These are phyloP conservation scores for Phytophthora pseudosyringae DNA, from an alignment of 352 stramenopile species.

Conservation along the genomic window DNA sequence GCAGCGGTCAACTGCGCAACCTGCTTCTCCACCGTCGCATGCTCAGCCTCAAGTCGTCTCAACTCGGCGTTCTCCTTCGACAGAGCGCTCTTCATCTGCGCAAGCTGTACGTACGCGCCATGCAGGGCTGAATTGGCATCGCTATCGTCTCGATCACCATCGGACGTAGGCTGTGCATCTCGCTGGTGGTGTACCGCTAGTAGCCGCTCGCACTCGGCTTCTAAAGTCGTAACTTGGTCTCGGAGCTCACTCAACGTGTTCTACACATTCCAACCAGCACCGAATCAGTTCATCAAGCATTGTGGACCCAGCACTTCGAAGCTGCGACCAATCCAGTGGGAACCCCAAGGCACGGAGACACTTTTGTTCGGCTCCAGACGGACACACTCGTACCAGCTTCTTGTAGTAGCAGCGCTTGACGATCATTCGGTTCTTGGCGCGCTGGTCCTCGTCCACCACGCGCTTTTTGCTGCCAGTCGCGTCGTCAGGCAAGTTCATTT, in stretches of 20 bases:
- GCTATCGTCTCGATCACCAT: neutral
- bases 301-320: neutral
- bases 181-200: constrained; percentile 37
- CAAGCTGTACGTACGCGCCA: constrained; percentile 50
- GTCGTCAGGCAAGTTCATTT: constrained; percentile 20
- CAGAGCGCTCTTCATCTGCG: constrained; percentile 50
- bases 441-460: constrained; percentile 40
- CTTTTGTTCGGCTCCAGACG: neutral
- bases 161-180: constrained; percentile 34
- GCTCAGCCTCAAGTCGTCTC: constrained; percentile 46
- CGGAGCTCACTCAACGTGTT: constrained; percentile 64
- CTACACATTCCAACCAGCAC: constrained; percentile 21
- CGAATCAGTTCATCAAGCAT: constrained; percentile 8
- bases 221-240: constrained; percentile 42
- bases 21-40: constrained; percentile 54
- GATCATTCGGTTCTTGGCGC: constrained; percentile 61
- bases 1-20: constrained; percentile 40
- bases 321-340: neutral
- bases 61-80: constrained; percentile 59
- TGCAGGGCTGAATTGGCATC: constrained; percentile 19
- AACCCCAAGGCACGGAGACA: neutral
- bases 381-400: constrained; percentile 52
- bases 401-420: constrained; percentile 82
- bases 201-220: constrained; percentile 50
- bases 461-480: constrained; percentile 12